These are phyloP conservation scores for Wallemia mellicola DNA, from an alignment of 1,284 basidiomycete genomes.

Conservation along the genomic window DNA sequence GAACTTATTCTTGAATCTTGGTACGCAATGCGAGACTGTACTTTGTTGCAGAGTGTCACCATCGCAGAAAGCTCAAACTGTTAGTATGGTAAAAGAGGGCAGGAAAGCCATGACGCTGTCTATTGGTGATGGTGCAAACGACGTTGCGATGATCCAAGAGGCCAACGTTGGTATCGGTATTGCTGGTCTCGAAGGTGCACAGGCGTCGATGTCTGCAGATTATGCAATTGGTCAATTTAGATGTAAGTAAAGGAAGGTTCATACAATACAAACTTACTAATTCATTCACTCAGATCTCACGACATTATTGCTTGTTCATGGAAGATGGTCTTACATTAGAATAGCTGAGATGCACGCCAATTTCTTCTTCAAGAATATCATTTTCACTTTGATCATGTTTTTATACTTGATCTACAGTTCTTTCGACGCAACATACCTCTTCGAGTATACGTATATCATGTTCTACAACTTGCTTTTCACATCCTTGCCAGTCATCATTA, in stretches of 20 bases:
- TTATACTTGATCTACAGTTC: conserved; percentile 73
- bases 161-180: conserved; percentile 88
- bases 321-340: conserved; percentile 83
- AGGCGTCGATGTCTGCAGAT: conserved; percentile 95
- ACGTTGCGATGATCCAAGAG: conserved; percentile 94
- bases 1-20: conserved; percentile 58
- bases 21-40: conserved; percentile 85
- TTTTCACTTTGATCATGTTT: conserved; percentile 76
- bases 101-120: conserved; percentile 83
- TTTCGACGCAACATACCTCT: conserved; percentile 73
- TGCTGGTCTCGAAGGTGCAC: conserved; percentile 78
- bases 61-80: conserved; percentile 81
- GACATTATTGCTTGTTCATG: conserved; percentile 72
- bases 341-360: conserved; percentile 92
- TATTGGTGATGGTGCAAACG: conserved; percentile 87
- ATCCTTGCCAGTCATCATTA: conserved; percentile 61
- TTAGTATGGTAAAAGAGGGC: conserved; percentile 83
- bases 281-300: conserved; percentile 25
- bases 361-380: conserved; percentile 82
- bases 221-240: conserved; percentile 95
- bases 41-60: conserved; percentile 92
- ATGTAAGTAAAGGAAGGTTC: conserved; percentile 13
- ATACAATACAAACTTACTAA: not conserved
- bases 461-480: conserved; percentile 72
- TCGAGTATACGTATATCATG: conserved; percentile 8